Percentiles rank a stretch among this genome's conserved stretches.
Evolutionary conservation across 2,329 filamentous ascomycete genomes (phyloP).

Genomic region (Truncatella angustata): DNA sequence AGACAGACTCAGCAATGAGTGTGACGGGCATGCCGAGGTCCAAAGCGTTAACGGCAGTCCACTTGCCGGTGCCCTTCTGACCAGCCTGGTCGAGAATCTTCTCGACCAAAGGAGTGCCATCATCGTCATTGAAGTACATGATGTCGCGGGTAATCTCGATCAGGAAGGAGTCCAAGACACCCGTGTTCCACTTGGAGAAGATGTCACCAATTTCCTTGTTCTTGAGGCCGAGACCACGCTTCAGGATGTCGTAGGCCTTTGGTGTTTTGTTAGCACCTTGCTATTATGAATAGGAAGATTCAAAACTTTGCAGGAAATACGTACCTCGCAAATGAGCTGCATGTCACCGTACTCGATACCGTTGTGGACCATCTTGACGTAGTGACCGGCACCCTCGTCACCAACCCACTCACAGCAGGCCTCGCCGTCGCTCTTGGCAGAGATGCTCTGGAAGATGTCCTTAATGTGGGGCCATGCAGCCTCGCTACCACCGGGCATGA

Average conservation of each 20-base stretch:
- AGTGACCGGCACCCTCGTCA: constrained; percentile 98
- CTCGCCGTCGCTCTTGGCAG: constrained; percentile 96
- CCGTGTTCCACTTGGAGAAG: constrained; percentile 96
- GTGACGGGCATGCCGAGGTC: constrained; percentile 99
- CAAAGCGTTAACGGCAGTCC: constrained; percentile 98
- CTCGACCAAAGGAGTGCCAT: constrained; percentile 87
- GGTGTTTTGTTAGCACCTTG: neutral
- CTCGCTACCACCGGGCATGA: constrained; percentile 99
- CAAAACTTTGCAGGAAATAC: constrained; percentile 24
- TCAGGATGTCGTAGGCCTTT: constrained; percentile 99
- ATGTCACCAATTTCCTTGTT: constrained; percentile 96
- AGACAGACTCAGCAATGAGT: constrained; percentile 94
- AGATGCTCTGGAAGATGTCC: constrained; percentile 97
- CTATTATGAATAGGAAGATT: neutral
- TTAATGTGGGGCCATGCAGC: constrained; percentile 98
- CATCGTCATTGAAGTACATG: constrained; percentile 97
- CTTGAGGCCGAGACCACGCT: constrained; percentile 86
- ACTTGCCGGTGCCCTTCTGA: constrained; percentile 99
- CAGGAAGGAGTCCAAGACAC: constrained; percentile 97
- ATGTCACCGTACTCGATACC: constrained; percentile 99
- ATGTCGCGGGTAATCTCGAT: constrained; percentile 99
- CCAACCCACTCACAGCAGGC: constrained; percentile 99
- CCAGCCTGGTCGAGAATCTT: constrained; percentile 99
- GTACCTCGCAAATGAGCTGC: constrained; percentile 98
- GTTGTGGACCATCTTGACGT: constrained; percentile 99